Conservation (phyloP, 768 basidiomycete genomes). For the Megacollybia marginata region DNA sequence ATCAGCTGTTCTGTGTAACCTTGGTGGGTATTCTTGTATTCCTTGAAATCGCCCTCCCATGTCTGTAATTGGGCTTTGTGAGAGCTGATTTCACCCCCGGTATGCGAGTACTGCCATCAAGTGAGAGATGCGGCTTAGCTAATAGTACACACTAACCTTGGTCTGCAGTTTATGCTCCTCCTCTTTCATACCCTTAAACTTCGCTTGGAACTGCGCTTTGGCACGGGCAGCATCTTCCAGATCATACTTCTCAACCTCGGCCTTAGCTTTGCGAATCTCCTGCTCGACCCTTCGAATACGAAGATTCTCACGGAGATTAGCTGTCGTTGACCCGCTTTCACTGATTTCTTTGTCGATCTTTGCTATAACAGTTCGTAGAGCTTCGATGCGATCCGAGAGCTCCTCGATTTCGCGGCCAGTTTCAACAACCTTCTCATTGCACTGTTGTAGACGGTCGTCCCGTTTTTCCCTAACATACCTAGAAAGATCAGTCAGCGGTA, state of each 20-base stretch:
- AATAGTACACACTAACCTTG: conserved; percentile 16
- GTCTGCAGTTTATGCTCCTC: conserved; percentile 67
- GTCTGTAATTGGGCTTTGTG: conserved; percentile 58
- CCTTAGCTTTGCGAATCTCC: conserved; percentile 60
- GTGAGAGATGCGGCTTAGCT: neutral
- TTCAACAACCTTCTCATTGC: conserved; percentile 43
- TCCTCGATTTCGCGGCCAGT: conserved; percentile 30
- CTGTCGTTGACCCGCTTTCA: conserved; percentile 59
- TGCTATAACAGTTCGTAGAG: conserved; percentile 35
- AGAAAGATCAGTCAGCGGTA: neutral
- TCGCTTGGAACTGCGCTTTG: conserved; percentile 75
- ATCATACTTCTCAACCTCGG: conserved; percentile 68
- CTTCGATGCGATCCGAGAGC: conserved; percentile 29
- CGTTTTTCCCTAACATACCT: conserved; percentile 75
- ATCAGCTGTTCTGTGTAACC: conserved; percentile 87
- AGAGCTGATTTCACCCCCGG: conserved; percentile 78
- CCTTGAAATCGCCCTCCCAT: conserved; percentile 64
- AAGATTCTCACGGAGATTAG: conserved; percentile 78
- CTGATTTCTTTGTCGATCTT: conserved; percentile 73
- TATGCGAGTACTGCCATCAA: conserved; percentile 57
- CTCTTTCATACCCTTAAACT: conserved; percentile 65
- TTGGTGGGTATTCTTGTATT: conserved; percentile 83
- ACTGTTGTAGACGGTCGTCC: conserved; percentile 52
- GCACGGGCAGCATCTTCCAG: conserved; percentile 84
- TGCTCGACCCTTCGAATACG: conserved; percentile 61